Base-by-base conservation (phyloP, 345 rosid genomes). In the Aquilaria yunnanensis region DNA sequence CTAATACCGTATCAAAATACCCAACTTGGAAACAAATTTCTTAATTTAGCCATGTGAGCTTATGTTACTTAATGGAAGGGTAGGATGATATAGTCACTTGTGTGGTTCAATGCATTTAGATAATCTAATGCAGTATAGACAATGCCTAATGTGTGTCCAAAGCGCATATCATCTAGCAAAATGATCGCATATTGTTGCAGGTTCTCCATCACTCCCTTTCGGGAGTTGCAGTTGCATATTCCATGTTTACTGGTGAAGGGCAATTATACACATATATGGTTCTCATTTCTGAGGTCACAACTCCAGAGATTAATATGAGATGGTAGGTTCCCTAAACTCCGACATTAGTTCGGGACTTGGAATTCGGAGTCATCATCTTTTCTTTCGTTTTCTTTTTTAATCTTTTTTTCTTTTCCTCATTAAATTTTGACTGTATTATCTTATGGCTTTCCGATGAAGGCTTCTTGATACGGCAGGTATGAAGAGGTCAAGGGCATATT, bases 231-330 rank as follows among this genome's bases (percentile, higher is more conserved):
- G 82, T 92, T 50, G 86, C 91, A 43, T 92, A 92, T 75, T 68
- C 96, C 48, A 72, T 92, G 78, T 77, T 86, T 69, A 67, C 83
- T 7, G 82, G 92, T 66, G 98, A 92, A 69, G 96, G 88, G 49
- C 97, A 89, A 67, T 65, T 87, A 54, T 89, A 92, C 54, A 80
- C 84, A n/a, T 92, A 71, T 76, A 85, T 89, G 97, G 83, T 84
- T 70, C 80, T 92, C 49, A 77, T 92, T 67, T 89, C 97, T 8
- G 98, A 89, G 80, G 70, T 85, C 60, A 92, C 97, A 10, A 87
- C 97, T 50, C 98, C 98, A 3, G 93, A 73, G 78, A 79, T 92
- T 49, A 85, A 92, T 72, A 61, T 92, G 78, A 87, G 97, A 85
- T 92, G 98, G 98, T 92, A 81, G 61, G 73, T 37, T 59, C 41